Conservation (phyloP, 176 grass and related monocot genomes). For the Bolboschoenus planiculmis region DNA sequence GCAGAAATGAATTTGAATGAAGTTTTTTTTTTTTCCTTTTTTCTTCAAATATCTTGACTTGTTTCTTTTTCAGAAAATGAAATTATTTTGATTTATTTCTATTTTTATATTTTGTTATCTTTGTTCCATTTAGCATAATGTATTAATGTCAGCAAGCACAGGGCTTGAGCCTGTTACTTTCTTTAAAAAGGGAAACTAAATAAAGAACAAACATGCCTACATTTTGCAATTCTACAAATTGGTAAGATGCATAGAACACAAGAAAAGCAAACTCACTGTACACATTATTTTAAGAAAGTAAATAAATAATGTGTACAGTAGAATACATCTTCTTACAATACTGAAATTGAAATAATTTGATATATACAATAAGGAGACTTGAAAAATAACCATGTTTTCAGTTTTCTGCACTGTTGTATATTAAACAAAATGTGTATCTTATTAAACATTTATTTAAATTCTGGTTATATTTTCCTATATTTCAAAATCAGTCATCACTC, state of each 20-base stretch:
- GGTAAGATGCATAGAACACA: not conserved
- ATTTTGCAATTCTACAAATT: constrained; percentile 7
- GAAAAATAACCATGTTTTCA: not conserved
- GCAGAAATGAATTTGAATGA: not conserved
- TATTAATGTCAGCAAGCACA: not conserved
- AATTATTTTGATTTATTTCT: not conserved
- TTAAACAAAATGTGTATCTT: not conserved
- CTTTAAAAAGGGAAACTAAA: not conserved
- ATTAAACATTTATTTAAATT: not conserved
- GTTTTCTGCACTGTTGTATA: not conserved
- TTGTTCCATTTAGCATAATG: not conserved
- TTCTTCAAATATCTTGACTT: not conserved
- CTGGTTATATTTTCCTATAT: not conserved
- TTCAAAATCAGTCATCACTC: not conserved
- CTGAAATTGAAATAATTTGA: not conserved
- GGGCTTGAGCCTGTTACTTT: constrained; percentile 17
- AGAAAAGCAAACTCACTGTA: constrained; percentile 19
- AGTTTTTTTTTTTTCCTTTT: not conserved
- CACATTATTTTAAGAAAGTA: no score
- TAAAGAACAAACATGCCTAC: not conserved
- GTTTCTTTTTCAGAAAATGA: not conserved
- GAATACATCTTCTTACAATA: not conserved
- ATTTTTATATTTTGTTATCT: not conserved
- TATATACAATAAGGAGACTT: not conserved
- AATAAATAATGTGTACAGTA: not conserved